Percentiles rank a stretch among this genome's conserved stretches.
These are phyloP conservation scores for Gynostemma pentaphyllum DNA, from an alignment of 306 rosid species.

Conservation along the genomic window DNA sequence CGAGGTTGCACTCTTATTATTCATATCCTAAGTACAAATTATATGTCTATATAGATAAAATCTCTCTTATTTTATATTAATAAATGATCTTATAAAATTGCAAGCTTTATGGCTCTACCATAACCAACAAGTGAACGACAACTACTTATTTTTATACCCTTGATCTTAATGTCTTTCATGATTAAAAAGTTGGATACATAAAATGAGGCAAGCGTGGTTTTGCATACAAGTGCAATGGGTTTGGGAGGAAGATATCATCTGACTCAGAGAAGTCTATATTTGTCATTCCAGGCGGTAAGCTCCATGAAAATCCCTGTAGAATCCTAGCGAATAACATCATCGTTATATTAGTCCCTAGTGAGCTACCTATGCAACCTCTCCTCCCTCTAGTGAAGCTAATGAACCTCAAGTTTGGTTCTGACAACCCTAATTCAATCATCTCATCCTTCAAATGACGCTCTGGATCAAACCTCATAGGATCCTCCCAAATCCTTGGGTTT, in stretches of 20 bases:
- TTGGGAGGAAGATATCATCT: not conserved
- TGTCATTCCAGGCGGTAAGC: not conserved
- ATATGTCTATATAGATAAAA: too few species aligned
- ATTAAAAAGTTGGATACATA: constrained; percentile 5
- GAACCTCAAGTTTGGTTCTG: not conserved
- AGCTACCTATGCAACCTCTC: not conserved
- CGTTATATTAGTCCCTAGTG: not conserved
- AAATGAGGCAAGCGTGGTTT: constrained; percentile 2
- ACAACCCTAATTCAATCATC: not conserved
- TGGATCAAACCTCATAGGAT: not conserved
- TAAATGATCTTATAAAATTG: too few species aligned
- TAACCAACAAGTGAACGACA: too few species aligned
- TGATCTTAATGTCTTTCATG: too few species aligned
- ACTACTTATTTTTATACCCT: too few species aligned
- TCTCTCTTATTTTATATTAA: too few species aligned
- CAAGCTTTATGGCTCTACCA: too few species aligned
- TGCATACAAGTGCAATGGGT: constrained; percentile 4
- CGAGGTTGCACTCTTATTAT: too few species aligned
- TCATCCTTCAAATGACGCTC: not conserved
- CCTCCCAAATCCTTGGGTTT: not conserved
- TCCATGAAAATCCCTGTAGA: not conserved
- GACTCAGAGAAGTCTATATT: not conserved
- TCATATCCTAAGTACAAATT: too few species aligned
- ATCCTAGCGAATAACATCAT: constrained; percentile 1
- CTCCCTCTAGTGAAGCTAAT: not conserved